These are phyloP conservation scores for Emiliania huxleyi DNA, from an alignment of 78 protist species.

Conservation along the genomic window DNA sequence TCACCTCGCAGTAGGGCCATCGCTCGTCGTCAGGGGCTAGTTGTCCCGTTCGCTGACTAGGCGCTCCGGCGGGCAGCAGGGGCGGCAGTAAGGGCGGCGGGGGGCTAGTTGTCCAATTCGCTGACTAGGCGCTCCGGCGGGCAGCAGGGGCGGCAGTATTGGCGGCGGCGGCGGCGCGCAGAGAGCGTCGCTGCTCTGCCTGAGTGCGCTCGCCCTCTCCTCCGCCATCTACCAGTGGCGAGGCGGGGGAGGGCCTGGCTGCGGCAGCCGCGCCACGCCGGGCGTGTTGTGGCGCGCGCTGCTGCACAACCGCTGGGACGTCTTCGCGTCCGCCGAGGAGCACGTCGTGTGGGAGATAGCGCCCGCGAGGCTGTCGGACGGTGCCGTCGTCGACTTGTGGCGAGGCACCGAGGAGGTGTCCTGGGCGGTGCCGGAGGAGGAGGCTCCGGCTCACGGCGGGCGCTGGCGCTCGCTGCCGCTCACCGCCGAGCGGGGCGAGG, in stretches of 20 bases:
- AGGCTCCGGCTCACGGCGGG: background rate
- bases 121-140: too few relatives aligned
- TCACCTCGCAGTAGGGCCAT: too few relatives aligned
- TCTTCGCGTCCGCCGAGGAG: background rate
- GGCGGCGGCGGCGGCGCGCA: too few relatives aligned
- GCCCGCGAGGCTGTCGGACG: background rate
- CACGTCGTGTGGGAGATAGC: background rate
- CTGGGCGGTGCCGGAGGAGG: background rate
- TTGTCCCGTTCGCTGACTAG: too few relatives aligned
- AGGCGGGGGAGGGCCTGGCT: background rate
- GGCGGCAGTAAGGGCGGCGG: too few relatives aligned
- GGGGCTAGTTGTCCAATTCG: too few relatives aligned
- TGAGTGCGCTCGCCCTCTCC: background rate
- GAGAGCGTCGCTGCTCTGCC: too few relatives aligned
- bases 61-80: too few relatives aligned
- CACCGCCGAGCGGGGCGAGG: background rate
- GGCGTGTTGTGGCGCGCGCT: background rate
- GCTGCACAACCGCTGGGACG: conserved; percentile 6
- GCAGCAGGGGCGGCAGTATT: too few relatives aligned
- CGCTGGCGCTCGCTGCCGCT: background rate
- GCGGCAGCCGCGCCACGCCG: background rate
- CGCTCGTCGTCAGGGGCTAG: too few relatives aligned
- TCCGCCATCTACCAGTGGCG: background rate
- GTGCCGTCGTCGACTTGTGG: background rate
- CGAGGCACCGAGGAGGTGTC: background rate